Percentiles rank a stretch among this genome's conserved stretches.
These are phyloP conservation scores for Ophiostoma ulmi DNA, from an alignment of 2,329 filamentous ascomycete species.

Conservation along the genomic window DNA sequence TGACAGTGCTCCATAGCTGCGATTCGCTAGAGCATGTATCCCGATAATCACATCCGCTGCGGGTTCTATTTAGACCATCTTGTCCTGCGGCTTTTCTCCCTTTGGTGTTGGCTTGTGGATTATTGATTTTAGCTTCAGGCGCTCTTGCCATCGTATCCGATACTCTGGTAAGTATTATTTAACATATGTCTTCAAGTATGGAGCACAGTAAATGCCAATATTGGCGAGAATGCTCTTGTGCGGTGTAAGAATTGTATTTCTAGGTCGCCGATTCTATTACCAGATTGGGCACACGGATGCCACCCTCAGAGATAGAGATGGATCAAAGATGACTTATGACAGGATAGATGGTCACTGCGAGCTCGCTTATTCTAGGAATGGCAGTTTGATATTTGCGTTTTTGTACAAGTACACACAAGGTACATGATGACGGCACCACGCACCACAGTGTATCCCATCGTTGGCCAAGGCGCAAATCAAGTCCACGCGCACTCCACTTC, in stretches of 20 bases:
- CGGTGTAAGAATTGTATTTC: neutral
- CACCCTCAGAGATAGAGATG: neutral
- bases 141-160: neutral
- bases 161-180: neutral
- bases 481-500: neutral
- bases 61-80: neutral
- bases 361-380: neutral
- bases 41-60: too few relatives aligned
- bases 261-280: neutral
- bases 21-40: slow-evolving; percentile 1
- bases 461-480: neutral
- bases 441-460: neutral
- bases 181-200: neutral
- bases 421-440: neutral
- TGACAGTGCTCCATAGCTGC: neutral
- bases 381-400: neutral
- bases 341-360: neutral
- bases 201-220: too few relatives aligned
- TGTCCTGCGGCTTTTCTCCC: neutral
- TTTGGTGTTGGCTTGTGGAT: neutral
- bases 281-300: neutral
- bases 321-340: slow-evolving; percentile 11
- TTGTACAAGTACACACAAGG: neutral
- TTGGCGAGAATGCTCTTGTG: neutral
- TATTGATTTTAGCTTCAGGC: neutral